Conservation (phyloP, 805 yeast species). For the Candida coquimbonensis region DNA sequence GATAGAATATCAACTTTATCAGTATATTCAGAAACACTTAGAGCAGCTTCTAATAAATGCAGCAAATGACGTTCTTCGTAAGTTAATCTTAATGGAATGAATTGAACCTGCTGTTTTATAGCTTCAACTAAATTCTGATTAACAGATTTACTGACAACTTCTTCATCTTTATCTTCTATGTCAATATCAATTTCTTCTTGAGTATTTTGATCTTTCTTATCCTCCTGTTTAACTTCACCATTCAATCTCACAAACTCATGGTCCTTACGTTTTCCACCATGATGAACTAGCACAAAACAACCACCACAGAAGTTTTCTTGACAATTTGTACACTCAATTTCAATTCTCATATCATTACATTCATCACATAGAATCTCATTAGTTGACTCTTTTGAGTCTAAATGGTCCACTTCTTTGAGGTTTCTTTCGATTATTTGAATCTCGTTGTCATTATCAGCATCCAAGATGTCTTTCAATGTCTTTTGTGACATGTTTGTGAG, state of each 20-base stretch:
- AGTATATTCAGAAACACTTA: constrained; percentile 73
- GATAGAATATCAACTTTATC: constrained; percentile 69
- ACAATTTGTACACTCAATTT: constrained; percentile 54
- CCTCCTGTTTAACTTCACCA: constrained; percentile 16
- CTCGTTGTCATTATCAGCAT: constrained; percentile 29
- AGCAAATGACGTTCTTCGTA: constrained; percentile 63
- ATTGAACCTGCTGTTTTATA: constrained; percentile 40
- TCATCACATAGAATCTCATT: constrained; percentile 52
- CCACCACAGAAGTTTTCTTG: constrained; percentile 63
- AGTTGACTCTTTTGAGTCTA: constrained; percentile 9
- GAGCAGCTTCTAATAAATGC: constrained; percentile 64
- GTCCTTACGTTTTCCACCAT: constrained; percentile 53
- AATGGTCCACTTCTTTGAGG: constrained; percentile 12
- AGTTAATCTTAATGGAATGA: constrained; percentile 63
- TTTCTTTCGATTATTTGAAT: constrained; percentile 23
- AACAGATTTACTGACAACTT: not conserved
- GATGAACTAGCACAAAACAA: constrained; percentile 61
- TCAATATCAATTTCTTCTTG: constrained; percentile 9
- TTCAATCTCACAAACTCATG: constrained; percentile 32
- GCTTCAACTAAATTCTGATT: constrained; percentile 10
- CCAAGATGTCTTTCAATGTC: constrained; percentile 32
- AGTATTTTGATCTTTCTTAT: constrained; percentile 6
- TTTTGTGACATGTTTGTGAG: constrained; percentile 7
- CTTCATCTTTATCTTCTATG: not conserved
- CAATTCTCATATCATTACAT: constrained; percentile 68